Base-by-base conservation (phyloP, 2,329 filamentous ascomycete species). In the Aspergillus texensis region DNA sequence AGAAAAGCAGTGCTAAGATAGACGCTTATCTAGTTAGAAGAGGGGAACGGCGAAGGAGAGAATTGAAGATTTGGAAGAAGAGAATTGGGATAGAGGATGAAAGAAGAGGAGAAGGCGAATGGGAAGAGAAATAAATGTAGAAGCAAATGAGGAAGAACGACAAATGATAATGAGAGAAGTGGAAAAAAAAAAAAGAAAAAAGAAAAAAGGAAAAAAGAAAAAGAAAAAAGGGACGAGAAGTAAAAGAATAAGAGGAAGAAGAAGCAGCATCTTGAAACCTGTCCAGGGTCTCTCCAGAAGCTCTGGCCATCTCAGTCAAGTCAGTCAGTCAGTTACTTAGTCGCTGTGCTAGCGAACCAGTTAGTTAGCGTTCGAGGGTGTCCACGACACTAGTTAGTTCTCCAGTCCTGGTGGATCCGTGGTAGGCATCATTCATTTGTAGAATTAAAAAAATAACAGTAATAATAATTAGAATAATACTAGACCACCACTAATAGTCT, bases 271-370 rank as follows among this genome's bases (percentile, higher is more conserved):
- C 68, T 68, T 70, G 68, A 70, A 70, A 70, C 68, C 59, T 55
- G 62, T 67, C 67, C 68, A 69, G 67, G 68, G 68, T 70, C 67
- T 65, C 64, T 66, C 57, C 36, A 63, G 67, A 66, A 70, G 68
- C 68, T 70, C 68, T 68, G 68, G 65, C 67, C 68, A 70, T 68
- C 57, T 41, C 32, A 53, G 34, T 50, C 48, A 28, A 61, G 58
- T 55, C 39, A 28, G 50, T 60, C 50, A 56, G 36, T 55, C 46
- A 39, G 39, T 50, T 21, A 30, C 52, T 58, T 50, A 58, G 57
- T 58, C 48, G 48, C 43, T 50, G 57, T 46, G 52, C 45, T 52
- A 59, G 57, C 41, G 34, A 24, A 45, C 45, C 19, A 50, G 26
- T 58, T 50, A 50, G 43, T 58, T 59, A 46, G 45, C 24, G 45